Evolutionary conservation across 306 rosid genomes (phyloP).

Genomic region (Citrullus amarus): DNA sequence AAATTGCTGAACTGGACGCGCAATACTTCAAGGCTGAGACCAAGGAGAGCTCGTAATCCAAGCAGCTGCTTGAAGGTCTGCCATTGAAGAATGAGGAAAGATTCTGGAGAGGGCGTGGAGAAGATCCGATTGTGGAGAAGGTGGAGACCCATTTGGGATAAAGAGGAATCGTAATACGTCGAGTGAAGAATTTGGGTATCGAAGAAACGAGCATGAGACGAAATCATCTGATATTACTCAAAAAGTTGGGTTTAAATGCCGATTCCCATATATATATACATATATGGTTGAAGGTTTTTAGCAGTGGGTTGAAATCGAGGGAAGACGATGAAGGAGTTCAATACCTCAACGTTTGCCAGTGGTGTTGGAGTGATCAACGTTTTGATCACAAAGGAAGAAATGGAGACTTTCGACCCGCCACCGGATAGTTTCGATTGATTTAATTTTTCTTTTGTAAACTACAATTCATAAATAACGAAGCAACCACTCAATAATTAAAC

Average conservation of each 20-base stretch:
- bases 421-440: too few species aligned
- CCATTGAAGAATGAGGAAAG: conserved; percentile 35
- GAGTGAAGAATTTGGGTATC: conserved; percentile 22
- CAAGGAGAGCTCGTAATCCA: conserved; percentile 41
- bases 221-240: conserved; percentile 12
- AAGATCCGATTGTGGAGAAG: conserved; percentile 12
- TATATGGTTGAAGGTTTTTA: too few species aligned
- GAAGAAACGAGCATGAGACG: conserved; percentile 34
- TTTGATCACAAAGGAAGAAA: too few species aligned
- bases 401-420: too few species aligned
- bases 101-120: conserved; percentile 15
- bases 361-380: too few species aligned
- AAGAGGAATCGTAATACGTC: conserved; percentile 4
- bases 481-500: too few species aligned
- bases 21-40: conserved; percentile 63
- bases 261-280: too few species aligned
- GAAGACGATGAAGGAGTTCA: too few species aligned
- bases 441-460: too few species aligned
- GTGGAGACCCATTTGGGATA: conserved; percentile 41
- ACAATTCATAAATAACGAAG: too few species aligned
- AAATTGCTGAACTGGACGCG: conserved; percentile 32
- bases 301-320: too few species aligned
- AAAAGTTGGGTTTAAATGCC: background rate
- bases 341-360: too few species aligned
- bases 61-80: conserved; percentile 17